Evolutionary conservation across 2,329 filamentous ascomycete species (phyloP), one percentile per base, ranked within the genome.

Genomic region (Fusarium caatingaense): DNA sequence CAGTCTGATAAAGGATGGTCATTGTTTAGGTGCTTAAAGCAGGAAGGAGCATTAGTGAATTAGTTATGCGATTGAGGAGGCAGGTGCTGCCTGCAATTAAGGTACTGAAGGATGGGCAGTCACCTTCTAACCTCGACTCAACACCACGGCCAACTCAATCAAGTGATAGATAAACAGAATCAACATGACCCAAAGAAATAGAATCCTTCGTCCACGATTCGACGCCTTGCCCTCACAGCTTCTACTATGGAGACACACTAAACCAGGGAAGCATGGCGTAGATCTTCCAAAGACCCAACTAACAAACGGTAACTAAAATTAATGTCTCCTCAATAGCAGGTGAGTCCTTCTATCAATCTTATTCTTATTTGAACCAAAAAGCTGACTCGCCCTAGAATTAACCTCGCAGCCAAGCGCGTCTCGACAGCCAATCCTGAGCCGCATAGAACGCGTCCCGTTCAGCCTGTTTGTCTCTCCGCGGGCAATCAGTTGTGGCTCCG

Each of bases 401-500:
- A 44, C 18, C 20, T 56, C 56, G 34, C 57, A 30, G 48, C 55
- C 34, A 48, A 47, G 49, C 59, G 55, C 64, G 55, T 41, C 50
- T 68, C 47, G n/a, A 28, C 46, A 46, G 48, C 66, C 59, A 72
- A 65, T 69, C 40, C 18, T 27, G 28, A 60, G 20, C n/a, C 32
- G 46, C 40, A 50, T 34, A 67, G 53, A 44, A 72, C 45, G 34
- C 64, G 47, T 67, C 30, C 40, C 58, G 41, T 64, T 40, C 34
- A 51, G 28, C 54, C 56, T 51, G 58, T 45, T 60, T 55, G 64
- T 44, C 28, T 49, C 48, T 56, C 28, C 30, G 23, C 46, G 37
- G 28, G 30, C 61, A 58, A 34, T 71, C 69, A 74, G 72, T 69
- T 74, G 72, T 74, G 72, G 72, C 72, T 68, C 64, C 40, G 37